Evolutionary conservation across 805 yeast species (phyloP).

Genomic region (Wickerhamomyces tratensis): DNA sequence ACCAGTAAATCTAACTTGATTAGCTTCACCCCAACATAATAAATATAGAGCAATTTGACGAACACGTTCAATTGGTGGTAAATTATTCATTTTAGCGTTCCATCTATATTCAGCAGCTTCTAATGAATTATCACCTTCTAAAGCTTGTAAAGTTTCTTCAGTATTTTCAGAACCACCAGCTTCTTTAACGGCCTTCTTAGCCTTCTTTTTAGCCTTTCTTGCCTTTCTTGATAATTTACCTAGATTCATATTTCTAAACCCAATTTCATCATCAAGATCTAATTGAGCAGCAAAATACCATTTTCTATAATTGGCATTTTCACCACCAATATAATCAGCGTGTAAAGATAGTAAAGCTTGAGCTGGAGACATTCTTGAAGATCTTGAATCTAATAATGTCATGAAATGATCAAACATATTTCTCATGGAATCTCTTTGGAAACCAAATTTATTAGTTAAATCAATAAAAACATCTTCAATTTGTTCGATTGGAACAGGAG

Average conservation of each 20-base stretch:
- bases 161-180: constrained; percentile 55
- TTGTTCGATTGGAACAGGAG: constrained; percentile 76
- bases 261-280: constrained; percentile 77
- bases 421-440: constrained; percentile 91
- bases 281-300: constrained; percentile 88
- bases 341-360: constrained; percentile 77
- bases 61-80: constrained; percentile 70
- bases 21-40: constrained; percentile 84
- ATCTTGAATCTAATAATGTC: constrained; percentile 74
- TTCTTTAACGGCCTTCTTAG: constrained; percentile 65
- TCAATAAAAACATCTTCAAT: constrained; percentile 83
- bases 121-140: constrained; percentile 77
- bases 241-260: constrained; percentile 71
- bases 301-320: constrained; percentile 73
- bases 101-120: constrained; percentile 78
- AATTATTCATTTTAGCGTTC: constrained; percentile 70
- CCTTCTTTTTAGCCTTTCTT: constrained; percentile 71
- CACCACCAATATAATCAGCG: constrained; percentile 87
- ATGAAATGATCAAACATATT: constrained; percentile 83
- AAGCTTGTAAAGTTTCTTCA: constrained; percentile 47
- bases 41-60: constrained; percentile 71
- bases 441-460: constrained; percentile 74
- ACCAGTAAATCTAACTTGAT: constrained; percentile 87
- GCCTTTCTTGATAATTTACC: constrained; percentile 74
- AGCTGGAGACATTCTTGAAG: constrained; percentile 84